Evolutionary conservation across 306 rosid species (phyloP).

Genomic region (Ormosia semicastrata): DNA sequence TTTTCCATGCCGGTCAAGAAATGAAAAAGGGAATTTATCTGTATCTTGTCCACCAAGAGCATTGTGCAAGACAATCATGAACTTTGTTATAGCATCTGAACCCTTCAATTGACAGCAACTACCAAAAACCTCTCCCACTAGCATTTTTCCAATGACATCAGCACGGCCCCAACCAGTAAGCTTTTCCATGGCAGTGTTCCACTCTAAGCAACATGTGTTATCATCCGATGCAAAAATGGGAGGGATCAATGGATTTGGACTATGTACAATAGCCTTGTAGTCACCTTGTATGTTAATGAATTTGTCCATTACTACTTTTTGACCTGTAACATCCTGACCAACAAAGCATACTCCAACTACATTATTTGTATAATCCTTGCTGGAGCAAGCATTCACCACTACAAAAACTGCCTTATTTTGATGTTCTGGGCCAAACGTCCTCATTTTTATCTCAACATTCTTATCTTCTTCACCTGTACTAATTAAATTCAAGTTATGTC

Average conservation of each 20-base stretch:
- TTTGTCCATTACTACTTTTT: slow-evolving; percentile 95
- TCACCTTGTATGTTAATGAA: slow-evolving; percentile 95
- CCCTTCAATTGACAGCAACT: slow-evolving; percentile 88
- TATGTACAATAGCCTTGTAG: slow-evolving; percentile 93
- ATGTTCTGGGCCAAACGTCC: slow-evolving; percentile 73
- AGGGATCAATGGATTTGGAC: slow-evolving; percentile 93
- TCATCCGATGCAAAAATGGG: slow-evolving; percentile 98
- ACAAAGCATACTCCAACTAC: slow-evolving; percentile 98
- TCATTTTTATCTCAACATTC: slow-evolving; percentile 91
- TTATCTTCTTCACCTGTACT: slow-evolving; percentile 97
- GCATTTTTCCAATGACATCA: slow-evolving; percentile 80
- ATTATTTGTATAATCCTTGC: slow-evolving; percentile 81
- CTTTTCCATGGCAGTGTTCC: slow-evolving; percentile 97
- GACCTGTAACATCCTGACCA: slow-evolving; percentile 97
- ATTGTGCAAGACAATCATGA: slow-evolving; percentile 94
- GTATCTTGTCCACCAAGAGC: slow-evolving; percentile 85
- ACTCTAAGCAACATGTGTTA: slow-evolving; percentile 93
- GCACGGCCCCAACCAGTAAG: slow-evolving; percentile 86
- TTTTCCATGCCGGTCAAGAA: slow-evolving; percentile 70
- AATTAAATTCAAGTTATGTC: slow-evolving; percentile 39
- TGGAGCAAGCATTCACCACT: slow-evolving; percentile 97
- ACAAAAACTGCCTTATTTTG: slow-evolving; percentile 65
- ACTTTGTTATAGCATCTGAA: slow-evolving; percentile 80
- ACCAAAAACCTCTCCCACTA: slow-evolving; percentile 96
- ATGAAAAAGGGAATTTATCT: slow-evolving; percentile 78